Evolutionary conservation across 1,284 basidiomycete species (phyloP).

Genomic region (Heterobasidion irregulare): DNA sequence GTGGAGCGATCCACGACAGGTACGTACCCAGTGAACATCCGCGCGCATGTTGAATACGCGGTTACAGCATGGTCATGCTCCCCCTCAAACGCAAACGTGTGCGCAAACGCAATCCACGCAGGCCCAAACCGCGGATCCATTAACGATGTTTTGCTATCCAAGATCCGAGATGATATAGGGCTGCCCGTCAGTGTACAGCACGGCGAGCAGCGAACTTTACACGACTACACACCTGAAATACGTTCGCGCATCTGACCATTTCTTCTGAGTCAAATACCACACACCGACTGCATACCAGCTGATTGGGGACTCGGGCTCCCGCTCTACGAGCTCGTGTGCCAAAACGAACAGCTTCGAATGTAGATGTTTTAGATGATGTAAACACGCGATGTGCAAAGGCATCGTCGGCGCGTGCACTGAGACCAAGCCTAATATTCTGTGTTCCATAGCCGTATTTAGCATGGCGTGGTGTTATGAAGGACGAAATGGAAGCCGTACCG

Average conservation of each 20-base stretch:
- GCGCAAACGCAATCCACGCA: conserved; percentile 96
- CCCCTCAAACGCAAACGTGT: conserved; percentile 94
- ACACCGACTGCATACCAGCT: conserved; percentile 99
- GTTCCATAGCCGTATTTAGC: background rate
- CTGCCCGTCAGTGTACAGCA: too few species aligned
- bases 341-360: conserved; percentile 92
- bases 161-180: background rate
- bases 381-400: conserved; percentile 93
- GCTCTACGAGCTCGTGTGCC: conserved; percentile 92
- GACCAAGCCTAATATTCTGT: conserved; percentile 75
- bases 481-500: conserved; percentile 36
- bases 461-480: background rate
- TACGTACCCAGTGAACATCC: conserved; percentile 86
- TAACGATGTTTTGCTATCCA: conserved; percentile 81
- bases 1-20: background rate
- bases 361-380: conserved; percentile 89
- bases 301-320: conserved; percentile 85
- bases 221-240: conserved; percentile 71
- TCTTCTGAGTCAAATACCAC: conserved; percentile 86
- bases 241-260: conserved; percentile 84
- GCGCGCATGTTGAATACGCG: conserved; percentile 92
- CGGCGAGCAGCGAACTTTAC: background rate
- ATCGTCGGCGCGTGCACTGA: conserved; percentile 81
- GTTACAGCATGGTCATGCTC: conserved; percentile 98
- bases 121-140: conserved; percentile 96